Percentiles rank a stretch among this genome's conserved stretches.
phyloP scores from a whole-genome alignment of 1,139 yeast genomes.

The Zygosaccharomyces pseudobailii region DNA sequence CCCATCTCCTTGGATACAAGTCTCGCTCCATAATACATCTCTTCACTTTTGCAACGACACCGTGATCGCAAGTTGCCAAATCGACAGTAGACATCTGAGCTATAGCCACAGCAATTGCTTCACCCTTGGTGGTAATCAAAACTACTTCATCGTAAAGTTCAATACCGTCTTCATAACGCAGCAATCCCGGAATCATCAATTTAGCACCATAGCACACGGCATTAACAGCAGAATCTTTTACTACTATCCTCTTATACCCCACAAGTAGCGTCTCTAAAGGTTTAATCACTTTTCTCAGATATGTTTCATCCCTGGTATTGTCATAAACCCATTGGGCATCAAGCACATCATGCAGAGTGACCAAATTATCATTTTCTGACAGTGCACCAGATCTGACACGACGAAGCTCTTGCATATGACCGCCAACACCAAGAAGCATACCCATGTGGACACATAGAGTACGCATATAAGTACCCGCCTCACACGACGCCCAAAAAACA shows the following conservation, averaged over 20 bases:
- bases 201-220: constrained; percentile 99
- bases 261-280: constrained; percentile 91
- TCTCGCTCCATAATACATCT: constrained; percentile 99
- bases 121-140: constrained; percentile 97
- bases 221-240: constrained; percentile 96
- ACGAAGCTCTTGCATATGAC: constrained; percentile 99
- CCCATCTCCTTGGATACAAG: constrained; percentile 99
- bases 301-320: constrained; percentile 94
- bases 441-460: constrained; percentile 98
- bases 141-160: constrained; percentile 98
- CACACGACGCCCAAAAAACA: constrained; percentile 99
- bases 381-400: constrained; percentile 98
- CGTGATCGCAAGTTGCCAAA: constrained; percentile 94
- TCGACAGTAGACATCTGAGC: constrained; percentile 99
- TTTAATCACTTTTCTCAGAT: constrained; percentile 87
- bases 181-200: constrained; percentile 96
- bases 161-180: constrained; percentile 96
- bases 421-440: constrained; percentile 97
- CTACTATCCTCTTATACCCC: constrained; percentile 95
- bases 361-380: constrained; percentile 84
- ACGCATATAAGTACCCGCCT: constrained; percentile 99
- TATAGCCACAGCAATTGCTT: constrained; percentile 96
- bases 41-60: constrained; percentile 96
- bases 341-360: constrained; percentile 92
- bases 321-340: constrained; percentile 98